Percentiles rank a stretch among this genome's conserved stretches.
Conservation (phyloP, 2,329 filamentous ascomycete species). For the Botryotinia narcissicola region DNA sequence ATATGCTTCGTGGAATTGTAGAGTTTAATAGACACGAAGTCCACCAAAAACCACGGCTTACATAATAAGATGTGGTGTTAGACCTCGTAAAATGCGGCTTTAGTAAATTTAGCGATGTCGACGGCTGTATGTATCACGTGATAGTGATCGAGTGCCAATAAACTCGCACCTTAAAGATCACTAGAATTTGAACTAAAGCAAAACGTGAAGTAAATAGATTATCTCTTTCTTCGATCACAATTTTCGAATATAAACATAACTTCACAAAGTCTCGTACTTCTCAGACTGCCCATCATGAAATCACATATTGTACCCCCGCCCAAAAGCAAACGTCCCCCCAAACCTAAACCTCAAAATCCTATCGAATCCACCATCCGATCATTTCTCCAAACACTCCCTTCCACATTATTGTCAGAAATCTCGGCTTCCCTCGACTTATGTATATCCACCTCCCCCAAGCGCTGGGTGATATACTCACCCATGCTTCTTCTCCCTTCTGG, state of each 20-base stretch:
- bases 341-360: conserved; percentile 40
- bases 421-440: conserved; percentile 25
- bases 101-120: not conserved
- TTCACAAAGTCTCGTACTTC: not conserved
- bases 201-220: not conserved
- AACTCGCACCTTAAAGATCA: not conserved
- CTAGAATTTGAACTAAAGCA: not conserved
- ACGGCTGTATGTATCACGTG: not conserved
- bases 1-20: not conserved
- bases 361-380: conserved; percentile 40
- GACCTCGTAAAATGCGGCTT: accelerated
- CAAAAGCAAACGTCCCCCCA: conserved; percentile 27
- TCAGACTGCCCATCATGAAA: not conserved
- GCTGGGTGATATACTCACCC: conserved; percentile 60
- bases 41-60: not conserved
- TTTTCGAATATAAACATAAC: not conserved
- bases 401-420: conserved; percentile 22
- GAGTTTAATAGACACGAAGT: not conserved
- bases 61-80: not conserved
- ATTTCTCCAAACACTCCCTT: conserved; percentile 40
- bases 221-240: not conserved
- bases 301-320: not conserved
- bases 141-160: accelerated
- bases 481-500: conserved; percentile 60
- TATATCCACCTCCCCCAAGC: conserved; percentile 44